Conservation (phyloP, 2,329 filamentous ascomycete genomes). For the Sporothrix luriei region DNA sequence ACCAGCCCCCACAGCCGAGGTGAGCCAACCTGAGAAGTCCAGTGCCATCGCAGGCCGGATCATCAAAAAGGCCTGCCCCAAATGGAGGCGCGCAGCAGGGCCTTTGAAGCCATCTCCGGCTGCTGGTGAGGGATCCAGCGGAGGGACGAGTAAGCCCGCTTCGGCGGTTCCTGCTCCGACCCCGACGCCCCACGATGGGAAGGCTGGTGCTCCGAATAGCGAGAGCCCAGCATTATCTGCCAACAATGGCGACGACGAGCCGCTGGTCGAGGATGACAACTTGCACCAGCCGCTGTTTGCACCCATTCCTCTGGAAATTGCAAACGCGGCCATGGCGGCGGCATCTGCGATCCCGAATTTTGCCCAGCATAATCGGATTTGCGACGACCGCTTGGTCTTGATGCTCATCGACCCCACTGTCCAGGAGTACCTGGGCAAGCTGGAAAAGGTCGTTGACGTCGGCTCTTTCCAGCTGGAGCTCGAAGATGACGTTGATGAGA, state of each 20-base stretch:
- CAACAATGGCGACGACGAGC: background rate
- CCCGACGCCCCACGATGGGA: slow-evolving; percentile 2
- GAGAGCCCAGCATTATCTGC: slow-evolving; percentile 4
- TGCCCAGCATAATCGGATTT: slow-evolving; percentile 1
- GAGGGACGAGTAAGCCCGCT: background rate
- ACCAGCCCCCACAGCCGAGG: slow-evolving; percentile 2
- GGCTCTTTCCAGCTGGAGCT: background rate
- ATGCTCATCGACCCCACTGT: slow-evolving; percentile 3
- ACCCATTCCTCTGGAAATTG: background rate
- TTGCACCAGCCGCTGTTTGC: background rate
- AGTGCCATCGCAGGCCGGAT: background rate
- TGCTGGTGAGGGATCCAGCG: background rate
- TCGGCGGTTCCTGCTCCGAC: background rate
- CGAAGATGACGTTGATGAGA: background rate
- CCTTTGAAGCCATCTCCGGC: slow-evolving; percentile 5
- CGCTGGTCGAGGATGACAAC: background rate
- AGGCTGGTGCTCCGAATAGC: background rate
- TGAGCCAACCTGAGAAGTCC: background rate
- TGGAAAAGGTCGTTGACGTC: background rate
- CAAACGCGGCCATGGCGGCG: too few relatives aligned
- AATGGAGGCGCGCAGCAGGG: background rate
- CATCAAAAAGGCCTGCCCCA: background rate
- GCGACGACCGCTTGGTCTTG: background rate
- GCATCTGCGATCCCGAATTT: background rate
- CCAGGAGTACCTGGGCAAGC: background rate